Evolutionary conservation across 2,329 filamentous ascomycete genomes (phyloP), one percentile per base, ranked within the genome.

Genomic region (Gremmenia infestans): DNA sequence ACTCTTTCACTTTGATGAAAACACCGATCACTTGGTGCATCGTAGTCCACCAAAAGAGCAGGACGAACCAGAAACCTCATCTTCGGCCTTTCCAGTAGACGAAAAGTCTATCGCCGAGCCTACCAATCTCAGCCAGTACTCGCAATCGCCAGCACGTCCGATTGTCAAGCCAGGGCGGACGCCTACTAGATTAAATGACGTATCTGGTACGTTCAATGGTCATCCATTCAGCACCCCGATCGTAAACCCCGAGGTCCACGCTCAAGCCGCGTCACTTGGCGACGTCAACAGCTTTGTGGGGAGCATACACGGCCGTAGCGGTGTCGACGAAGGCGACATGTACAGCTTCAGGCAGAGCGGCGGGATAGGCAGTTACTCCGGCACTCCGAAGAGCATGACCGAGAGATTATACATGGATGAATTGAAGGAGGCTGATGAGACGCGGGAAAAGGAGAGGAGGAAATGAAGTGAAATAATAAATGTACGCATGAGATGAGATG

Each of bases 201-300:
- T 60, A 9, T 59, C 79, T 14, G 79, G 79, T 2, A 82, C 79
- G n/a, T 81, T 80, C 62, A 80, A 76, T 63, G 80, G 80, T 45
- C 64, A 64, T 19, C 74, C 79, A 14, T 76, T 83, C 48, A 72
- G 74, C 37, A 79, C 82, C 71, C 75, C 77, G 2, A 72, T 82
- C 14, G 74, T 83, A 47, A 74, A 78, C 49, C 73, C 77, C 8
- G 74, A 78, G 22, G 53, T 82, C 1, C 75, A 79, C 55, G 77
- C 75, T 23, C 72, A 73, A 60, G 78, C 78, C 2, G 75, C 73
- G 11, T 74, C 75, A 11, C 68, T 81, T 50, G 78, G 78, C 39
- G 72, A 77, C 17, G 69, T 81, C 48, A 74, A 72, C 57, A 75
- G 73, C 22, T 81, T 81, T 65, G 77, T 82, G 8, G 80, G 79